Base-by-base conservation (phyloP, 257 asterid genomes). In the Nicotiana noctiflora region DNA sequence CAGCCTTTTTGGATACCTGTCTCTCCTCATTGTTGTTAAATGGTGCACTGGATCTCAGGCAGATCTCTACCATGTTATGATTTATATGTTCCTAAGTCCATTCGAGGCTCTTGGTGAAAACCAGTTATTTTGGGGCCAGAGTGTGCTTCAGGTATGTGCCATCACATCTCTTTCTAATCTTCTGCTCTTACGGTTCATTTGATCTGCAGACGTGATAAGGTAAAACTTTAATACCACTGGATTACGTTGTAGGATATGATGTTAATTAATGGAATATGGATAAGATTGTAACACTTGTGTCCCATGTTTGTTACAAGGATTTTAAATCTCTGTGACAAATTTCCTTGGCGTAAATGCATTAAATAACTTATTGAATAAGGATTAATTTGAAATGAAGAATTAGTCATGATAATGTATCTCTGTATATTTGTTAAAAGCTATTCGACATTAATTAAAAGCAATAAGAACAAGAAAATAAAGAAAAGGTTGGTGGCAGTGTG, bases 1-100 rank as follows among this genome's bases (percentile, higher is more conserved):
- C 90, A 85, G 96, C 87, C 96, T 94, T 57, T 94, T 94, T 76
- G 98, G 98, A 44, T 94, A 94, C 90, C 97, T 94, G 52, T 93
- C 98, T 11, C 89, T 94, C 86, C 95, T 94, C 84, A 90, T 94
- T 75, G 74, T 94, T 77, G 77, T 84, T 62, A 94, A 94, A 84
- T 94, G 98, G 98, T 93, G 98, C 81, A 88, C 91, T 82, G 98
- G 98, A 76, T 94, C 98, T 79, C 91, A 90, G 86, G 97, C 97
- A 8, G 98, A 94, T 83, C 97, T 94, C 64, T 94, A 94, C 85
- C 98, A 94, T 84, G 97, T 94, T 77, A 94, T 94, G 98, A 94
- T 94, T 84, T 94, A 94, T 84, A 94, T 94, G 97, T 94, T 94
- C 93, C 86, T 94, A 82, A 91, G 98, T 86, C 98, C 98, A 78